Evolutionary conservation across 2,329 filamentous ascomycete species (phyloP).

Genomic region (Cyanodermella asteris): DNA sequence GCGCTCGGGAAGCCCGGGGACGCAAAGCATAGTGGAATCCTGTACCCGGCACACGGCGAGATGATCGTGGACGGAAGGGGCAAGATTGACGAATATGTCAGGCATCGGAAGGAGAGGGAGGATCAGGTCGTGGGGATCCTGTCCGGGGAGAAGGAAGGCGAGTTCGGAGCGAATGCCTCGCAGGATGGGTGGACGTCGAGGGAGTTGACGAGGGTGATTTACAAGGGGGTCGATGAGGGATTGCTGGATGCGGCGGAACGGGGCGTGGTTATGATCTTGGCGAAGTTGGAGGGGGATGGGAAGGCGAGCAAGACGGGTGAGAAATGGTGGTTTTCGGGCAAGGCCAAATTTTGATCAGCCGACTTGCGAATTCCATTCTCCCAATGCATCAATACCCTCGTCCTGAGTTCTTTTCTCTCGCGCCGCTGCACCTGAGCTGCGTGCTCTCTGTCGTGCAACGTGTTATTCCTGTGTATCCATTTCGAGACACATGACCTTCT

Average conservation of each 20-base stretch:
- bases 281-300: slow-evolving; percentile 56
- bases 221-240: slow-evolving; percentile 53
- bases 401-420: too few relatives aligned
- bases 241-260: slow-evolving; percentile 55
- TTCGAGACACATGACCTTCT: too few relatives aligned
- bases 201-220: slow-evolving; percentile 76
- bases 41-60: slow-evolving; percentile 74
- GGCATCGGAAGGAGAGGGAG: slow-evolving; percentile 60
- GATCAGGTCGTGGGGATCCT: slow-evolving; percentile 51
- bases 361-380: too few relatives aligned
- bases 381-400: too few relatives aligned
- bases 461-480: too few relatives aligned
- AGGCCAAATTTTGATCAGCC: too few relatives aligned
- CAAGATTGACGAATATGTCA: slow-evolving; percentile 64
- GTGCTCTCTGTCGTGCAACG: too few relatives aligned
- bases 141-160: slow-evolving; percentile 12
- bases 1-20: too few relatives aligned
- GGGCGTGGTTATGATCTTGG: slow-evolving; percentile 56
- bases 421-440: too few relatives aligned
- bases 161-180: slow-evolving; percentile 5
- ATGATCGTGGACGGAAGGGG: slow-evolving; percentile 49
- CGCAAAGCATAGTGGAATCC: slow-evolving; percentile 41
- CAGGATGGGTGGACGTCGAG: slow-evolving; percentile 40
- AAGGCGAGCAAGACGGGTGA: slow-evolving; percentile 25
- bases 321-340: slow-evolving; percentile 9